Percentiles rank a stretch among this genome's conserved stretches.
Conservation (phyloP, 768 basidiomycete genomes). For the Lyophyllum atratum region DNA sequence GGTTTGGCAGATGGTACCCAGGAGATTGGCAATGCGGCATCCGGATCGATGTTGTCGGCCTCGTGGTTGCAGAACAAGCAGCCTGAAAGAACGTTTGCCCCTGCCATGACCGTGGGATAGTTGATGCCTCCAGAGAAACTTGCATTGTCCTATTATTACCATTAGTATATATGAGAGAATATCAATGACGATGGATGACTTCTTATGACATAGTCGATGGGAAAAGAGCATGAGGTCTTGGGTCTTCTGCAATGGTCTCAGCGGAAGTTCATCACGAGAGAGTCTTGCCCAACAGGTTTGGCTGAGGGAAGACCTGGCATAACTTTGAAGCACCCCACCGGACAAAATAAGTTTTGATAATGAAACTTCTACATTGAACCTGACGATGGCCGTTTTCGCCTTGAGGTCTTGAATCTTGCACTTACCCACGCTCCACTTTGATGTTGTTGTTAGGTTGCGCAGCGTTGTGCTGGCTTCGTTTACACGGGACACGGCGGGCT, state of each 20-base stretch:
- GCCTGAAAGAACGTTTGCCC: not conserved
- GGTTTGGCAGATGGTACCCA: slow-evolving; percentile 18
- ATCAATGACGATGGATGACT: not conserved
- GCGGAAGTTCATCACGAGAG: not conserved
- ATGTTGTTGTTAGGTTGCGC: too few species aligned
- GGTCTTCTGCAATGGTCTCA: not conserved
- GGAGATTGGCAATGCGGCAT: slow-evolving; percentile 25
- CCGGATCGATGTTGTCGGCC: slow-evolving; percentile 32
- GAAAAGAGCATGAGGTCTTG: not conserved
- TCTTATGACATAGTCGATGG: slow-evolving; percentile 3
- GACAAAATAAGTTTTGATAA: too few species aligned
- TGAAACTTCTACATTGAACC: too few species aligned
- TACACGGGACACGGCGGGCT: too few species aligned
- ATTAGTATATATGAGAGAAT: too few species aligned
- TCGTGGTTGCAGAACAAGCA: slow-evolving; percentile 24
- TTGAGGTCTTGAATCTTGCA: too few species aligned
- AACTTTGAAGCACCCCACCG: too few species aligned
- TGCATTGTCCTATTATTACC: not conserved
- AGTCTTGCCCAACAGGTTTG: not conserved
- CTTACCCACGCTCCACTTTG: too few species aligned
- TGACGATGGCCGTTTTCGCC: too few species aligned
- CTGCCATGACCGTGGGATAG: slow-evolving; percentile 9
- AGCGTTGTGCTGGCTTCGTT: too few species aligned
- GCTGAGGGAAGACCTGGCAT: too few species aligned
- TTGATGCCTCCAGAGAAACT: not conserved